A percentile compares a stretch with the other conserved stretches of the same genome.
These are phyloP conservation scores for Cetraspora pellucida DNA, from an alignment of 192 early-diverging fungal genomes.

Conservation along the genomic window DNA sequence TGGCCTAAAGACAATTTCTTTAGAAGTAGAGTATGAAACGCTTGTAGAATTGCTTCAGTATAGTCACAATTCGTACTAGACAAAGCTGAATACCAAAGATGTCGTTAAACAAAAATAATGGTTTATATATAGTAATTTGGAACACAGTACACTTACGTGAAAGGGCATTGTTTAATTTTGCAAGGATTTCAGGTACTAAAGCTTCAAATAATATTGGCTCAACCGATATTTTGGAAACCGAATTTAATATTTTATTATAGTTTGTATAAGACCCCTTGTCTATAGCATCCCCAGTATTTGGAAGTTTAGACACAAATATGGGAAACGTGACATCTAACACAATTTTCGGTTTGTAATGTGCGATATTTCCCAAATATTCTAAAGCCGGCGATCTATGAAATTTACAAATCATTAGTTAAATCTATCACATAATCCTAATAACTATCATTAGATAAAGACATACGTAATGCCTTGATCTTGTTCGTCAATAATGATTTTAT, in stretches of 20 bases:
- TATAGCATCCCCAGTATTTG: constrained; percentile 41
- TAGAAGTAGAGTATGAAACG: constrained; percentile 48
- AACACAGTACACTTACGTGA: constrained; percentile 10
- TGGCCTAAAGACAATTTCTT: constrained; percentile 42
- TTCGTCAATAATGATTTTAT: constrained; percentile 52
- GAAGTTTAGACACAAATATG: constrained; percentile 56
- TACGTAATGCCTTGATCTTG: constrained; percentile 53
- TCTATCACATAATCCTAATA: background rate
- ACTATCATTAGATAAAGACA: background rate
- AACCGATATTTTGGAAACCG: constrained; percentile 47
- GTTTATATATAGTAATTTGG: background rate
- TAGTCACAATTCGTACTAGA: constrained; percentile 44
- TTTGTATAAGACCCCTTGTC: constrained; percentile 16
- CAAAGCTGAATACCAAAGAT: constrained; percentile 15
- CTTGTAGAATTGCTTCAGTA: constrained; percentile 47
- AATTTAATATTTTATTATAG: constrained; percentile 47
- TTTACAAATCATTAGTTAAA: background rate
- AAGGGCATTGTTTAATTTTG: constrained; percentile 51
- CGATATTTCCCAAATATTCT: constrained; percentile 46
- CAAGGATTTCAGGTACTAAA: constrained; percentile 47
- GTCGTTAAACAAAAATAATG: constrained; percentile 21
- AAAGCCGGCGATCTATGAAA: constrained; percentile 51
- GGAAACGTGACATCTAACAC: constrained; percentile 59
- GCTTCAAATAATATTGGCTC: constrained; percentile 53
- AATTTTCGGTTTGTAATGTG: constrained; percentile 45